Percentiles rank a stretch among this genome's conserved stretches.
phyloP scores from a whole-genome alignment of 495 filamentous ascomycete species.

The Talaromyces borbonicus region DNA sequence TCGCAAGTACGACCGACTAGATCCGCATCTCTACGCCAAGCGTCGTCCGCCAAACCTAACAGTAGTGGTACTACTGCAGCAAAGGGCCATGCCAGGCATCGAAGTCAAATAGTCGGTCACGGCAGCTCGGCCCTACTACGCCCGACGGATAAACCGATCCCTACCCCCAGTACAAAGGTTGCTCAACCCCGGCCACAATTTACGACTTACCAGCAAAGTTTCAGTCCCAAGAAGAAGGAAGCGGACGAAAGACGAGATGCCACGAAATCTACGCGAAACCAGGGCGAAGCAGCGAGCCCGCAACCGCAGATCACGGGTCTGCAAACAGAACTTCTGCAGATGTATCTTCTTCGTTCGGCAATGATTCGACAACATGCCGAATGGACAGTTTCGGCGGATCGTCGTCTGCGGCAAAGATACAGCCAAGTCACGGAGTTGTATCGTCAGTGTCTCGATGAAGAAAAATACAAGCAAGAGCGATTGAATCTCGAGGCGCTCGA shows the following conservation, averaged over 20 bases:
- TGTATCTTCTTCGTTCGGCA: constrained; percentile 55
- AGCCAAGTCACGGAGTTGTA: constrained; percentile 28
- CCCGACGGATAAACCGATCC: constrained; percentile 8
- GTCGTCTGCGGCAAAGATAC: constrained; percentile 28
- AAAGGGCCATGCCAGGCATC: constrained; percentile 26
- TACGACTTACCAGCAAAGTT: constrained; percentile 59
- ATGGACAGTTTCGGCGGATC: constrained; percentile 28
- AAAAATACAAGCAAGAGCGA: constrained; percentile 28
- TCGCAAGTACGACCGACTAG: constrained; percentile 25
- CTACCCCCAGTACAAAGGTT: constrained; percentile 10
- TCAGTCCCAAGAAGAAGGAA: constrained; percentile 52
- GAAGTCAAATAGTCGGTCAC: constrained; percentile 22
- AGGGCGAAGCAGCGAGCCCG: constrained; percentile 27
- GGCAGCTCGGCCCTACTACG: constrained; percentile 2
- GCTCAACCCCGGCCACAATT: constrained; percentile 44
- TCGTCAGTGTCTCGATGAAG: constrained; percentile 21
- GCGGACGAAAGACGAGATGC: constrained; percentile 6
- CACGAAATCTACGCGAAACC: constrained; percentile 1
- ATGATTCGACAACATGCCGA: constrained; percentile 21
- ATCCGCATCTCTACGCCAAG: constrained; percentile 35
- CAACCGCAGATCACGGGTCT: constrained; percentile 50
- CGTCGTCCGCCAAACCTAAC: constrained; percentile 12
- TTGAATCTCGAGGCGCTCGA: constrained; percentile 31
- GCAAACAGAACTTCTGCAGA: constrained; percentile 64
- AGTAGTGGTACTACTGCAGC: constrained; percentile 8